A percentile compares a stretch with the other conserved stretches of the same genome.
phyloP scores from a whole-genome alignment of 192 early-diverging fungal species.

The Coemansia sp. region DNA sequence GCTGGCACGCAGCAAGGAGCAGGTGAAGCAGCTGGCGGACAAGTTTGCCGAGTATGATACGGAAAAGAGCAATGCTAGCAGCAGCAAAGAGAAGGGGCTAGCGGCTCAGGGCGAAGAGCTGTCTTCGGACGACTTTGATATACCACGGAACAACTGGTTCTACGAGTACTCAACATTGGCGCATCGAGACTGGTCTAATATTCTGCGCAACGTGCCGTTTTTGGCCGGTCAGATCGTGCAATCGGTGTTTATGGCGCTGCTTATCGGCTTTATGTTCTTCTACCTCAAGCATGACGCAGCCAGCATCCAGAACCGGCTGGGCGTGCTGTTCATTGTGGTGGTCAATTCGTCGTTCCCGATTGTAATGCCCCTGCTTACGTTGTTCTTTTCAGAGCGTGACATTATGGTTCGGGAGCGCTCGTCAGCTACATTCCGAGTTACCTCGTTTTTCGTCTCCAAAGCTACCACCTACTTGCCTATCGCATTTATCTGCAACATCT shows the following conservation, averaged over 20 bases:
- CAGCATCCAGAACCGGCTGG: constrained; percentile 54
- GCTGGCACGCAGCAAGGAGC: constrained; percentile 33
- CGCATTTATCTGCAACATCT: constrained; percentile 25
- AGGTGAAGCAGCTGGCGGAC: constrained; percentile 44
- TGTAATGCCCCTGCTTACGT: constrained; percentile 56
- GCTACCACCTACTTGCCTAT: constrained; percentile 54
- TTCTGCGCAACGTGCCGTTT: constrained; percentile 42
- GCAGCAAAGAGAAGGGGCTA: constrained; percentile 1
- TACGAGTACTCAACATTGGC: constrained; percentile 55
- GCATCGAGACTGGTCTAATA: constrained; percentile 52
- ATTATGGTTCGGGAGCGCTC: constrained; percentile 67
- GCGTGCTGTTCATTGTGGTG: constrained; percentile 49
- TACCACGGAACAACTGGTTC: constrained; percentile 55
- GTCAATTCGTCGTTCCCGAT: constrained; percentile 58
- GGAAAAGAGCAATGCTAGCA: not conserved
- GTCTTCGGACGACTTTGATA: constrained; percentile 18
- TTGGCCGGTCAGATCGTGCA: constrained; percentile 36
- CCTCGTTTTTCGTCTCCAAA: constrained; percentile 64
- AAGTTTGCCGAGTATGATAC: constrained; percentile 16
- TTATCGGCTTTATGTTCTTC: constrained; percentile 62
- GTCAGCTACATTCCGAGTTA: constrained; percentile 61
- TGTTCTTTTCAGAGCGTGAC: constrained; percentile 51
- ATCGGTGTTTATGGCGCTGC: constrained; percentile 44
- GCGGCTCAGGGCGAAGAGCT: constrained; percentile 5
- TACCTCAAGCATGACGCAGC: constrained; percentile 42